phyloP scores from a whole-genome alignment of 805 yeast genomes.

The Wickerhamomyces alni region DNA sequence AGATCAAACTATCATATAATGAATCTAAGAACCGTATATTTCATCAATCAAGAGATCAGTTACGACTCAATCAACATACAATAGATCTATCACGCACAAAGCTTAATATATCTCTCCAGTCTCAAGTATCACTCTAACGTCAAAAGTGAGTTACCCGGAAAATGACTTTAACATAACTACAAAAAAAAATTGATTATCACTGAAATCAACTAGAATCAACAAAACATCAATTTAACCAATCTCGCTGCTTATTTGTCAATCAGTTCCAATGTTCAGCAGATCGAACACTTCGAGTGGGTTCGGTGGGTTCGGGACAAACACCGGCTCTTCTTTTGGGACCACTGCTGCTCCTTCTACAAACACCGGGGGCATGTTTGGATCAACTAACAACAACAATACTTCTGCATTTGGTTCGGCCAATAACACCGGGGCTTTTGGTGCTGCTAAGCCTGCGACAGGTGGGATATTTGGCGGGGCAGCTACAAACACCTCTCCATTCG shows the following conservation, averaged over 20 bases:
- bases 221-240: background rate
- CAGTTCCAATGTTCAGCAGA: slow-evolving; percentile 21
- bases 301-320: slow-evolving; percentile 27
- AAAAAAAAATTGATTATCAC: background rate
- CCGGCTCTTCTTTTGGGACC: slow-evolving; percentile 4
- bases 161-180: too few species aligned
- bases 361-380: too few species aligned
- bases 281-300: slow-evolving; percentile 21
- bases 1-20: too few species aligned
- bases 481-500: slow-evolving; percentile 31
- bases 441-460: slow-evolving; percentile 8
- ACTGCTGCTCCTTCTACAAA: slow-evolving; percentile 23
- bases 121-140: too few species aligned
- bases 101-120: too few species aligned
- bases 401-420: slow-evolving; percentile 18
- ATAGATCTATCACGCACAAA: too few species aligned
- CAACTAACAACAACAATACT: slow-evolving; percentile 15
- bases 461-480: slow-evolving; percentile 11
- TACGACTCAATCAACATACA: too few species aligned
- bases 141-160: too few species aligned
- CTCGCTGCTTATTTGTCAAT: background rate
- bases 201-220: background rate
- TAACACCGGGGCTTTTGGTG: slow-evolving; percentile 1
- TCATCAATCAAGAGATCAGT: too few species aligned
- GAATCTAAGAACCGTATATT: too few species aligned